Evolutionary conservation across 306 rosid species (phyloP), one percentile per base, ranked within the genome.

Genomic region (Cucurbita pepo): DNA sequence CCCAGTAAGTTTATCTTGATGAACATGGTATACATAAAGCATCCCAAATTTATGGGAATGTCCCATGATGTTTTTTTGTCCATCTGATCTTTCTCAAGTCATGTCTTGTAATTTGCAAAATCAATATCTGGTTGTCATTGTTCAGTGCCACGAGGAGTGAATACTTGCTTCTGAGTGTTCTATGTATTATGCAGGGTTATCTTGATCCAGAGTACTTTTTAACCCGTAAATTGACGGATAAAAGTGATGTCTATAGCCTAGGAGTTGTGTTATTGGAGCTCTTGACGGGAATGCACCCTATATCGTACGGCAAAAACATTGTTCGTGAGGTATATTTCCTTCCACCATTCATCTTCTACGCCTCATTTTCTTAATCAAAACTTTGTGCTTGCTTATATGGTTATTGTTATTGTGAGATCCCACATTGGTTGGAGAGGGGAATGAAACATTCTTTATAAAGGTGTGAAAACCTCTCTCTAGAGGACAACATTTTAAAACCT

Each of bases 141-240:
- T 25, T 25, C 25, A 25, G 25, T 25, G 34, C 34, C 34, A 30
- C 3, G 34, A 2, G 18, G 64, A 25, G 10, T 63, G 72, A 44
- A 19, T 6, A 19, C 9, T 21, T 0, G 15, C 30, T 69, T 14
- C 44, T 69, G 5, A 69, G 14, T 47, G 73, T 69, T 69, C 14
- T 21, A 15, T 45, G 8, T 25, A 30, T 69, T 13, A 15, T 81
- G 79, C 82, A 92, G 97, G 97, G 97, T 56, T 92, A 92, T 80
- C 96, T 92, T 57, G 97, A 92, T 81, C 97, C 97, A 0, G 97
- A 92, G 81, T 92, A 92, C 83, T 92, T 92, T 85, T 77, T 92
- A 74, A 92, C 97, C 75, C 97, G 72, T 79, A 90, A 90, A 77
- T 72, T 92, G 69, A 92, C 97, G 0, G 97, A 92, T 75, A 92